Evolutionary conservation across 371 early-diverging fungal species (phyloP).

Genomic region (Actinomortierella wolfii): DNA sequence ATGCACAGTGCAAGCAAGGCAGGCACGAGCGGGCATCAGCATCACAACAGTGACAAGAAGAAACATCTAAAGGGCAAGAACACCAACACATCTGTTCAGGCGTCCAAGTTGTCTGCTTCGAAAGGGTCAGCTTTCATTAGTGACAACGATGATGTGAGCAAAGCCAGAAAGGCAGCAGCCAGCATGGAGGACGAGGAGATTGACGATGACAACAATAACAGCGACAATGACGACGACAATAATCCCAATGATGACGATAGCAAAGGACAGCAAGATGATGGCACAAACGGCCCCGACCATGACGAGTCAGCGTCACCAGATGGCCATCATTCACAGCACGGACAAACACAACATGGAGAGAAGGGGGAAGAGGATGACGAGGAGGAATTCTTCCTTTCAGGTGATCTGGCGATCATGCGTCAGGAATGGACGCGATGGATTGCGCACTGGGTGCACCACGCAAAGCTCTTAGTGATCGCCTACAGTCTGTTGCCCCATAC

Average conservation of each 20-base stretch:
- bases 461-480: constrained; percentile 25
- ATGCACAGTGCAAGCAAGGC: too few relatives aligned
- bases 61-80: background rate
- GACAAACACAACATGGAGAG: background rate
- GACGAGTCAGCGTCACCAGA: too few relatives aligned
- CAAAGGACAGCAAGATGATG: too few relatives aligned
- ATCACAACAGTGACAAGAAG: background rate
- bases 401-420: constrained; percentile 23
- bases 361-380: background rate
- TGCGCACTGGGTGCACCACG: constrained; percentile 24
- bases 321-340: background rate
- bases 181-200: background rate
- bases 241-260: too few relatives aligned
- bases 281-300: too few relatives aligned
- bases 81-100: background rate
- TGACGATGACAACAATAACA: background rate
- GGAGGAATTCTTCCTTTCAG: constrained; percentile 17
- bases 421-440: constrained; percentile 40
- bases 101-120: too few relatives aligned
- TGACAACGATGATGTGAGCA: background rate
- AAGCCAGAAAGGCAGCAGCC: too few relatives aligned
- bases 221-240: constrained; percentile 13
- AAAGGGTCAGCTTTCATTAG: background rate
- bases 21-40: too few relatives aligned
- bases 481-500: constrained; percentile 18